These are phyloP conservation scores for Penicillium sp. DNA, from an alignment of 2,329 filamentous ascomycete genomes.

Conservation along the genomic window DNA sequence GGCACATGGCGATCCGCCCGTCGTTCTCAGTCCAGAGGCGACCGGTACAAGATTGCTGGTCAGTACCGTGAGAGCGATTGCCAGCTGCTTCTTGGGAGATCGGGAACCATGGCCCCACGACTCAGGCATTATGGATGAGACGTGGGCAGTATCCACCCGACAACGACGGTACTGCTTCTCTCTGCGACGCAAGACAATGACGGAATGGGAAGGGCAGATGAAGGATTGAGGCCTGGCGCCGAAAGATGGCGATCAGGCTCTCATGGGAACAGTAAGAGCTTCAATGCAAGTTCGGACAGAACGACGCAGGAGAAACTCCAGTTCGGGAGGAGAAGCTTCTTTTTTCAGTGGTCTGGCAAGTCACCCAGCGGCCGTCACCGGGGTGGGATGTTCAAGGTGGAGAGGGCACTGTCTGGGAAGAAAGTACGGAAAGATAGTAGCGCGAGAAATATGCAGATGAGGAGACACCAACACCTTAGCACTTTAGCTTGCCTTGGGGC, in stretches of 20 bases:
- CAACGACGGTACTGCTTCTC: slow-evolving; percentile 4
- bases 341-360: slow-evolving; percentile 23
- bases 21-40: slow-evolving; percentile 33
- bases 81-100: slow-evolving; percentile 22
- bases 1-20: slow-evolving; percentile 44
- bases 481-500: slow-evolving; percentile 1
- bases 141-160: slow-evolving; percentile 2
- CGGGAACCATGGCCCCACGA: slow-evolving; percentile 13
- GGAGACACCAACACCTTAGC: slow-evolving; percentile 3
- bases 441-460: slow-evolving; percentile 8
- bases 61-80: slow-evolving; percentile 18
- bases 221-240: slow-evolving; percentile 15
- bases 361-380: slow-evolving; percentile 4
- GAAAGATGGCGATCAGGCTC: slow-evolving; percentile 14
- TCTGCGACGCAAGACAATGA: slow-evolving; percentile 5
- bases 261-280: slow-evolving; percentile 15
- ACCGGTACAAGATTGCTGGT: slow-evolving; percentile 26
- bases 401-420: neutral
- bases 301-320: slow-evolving; percentile 2
- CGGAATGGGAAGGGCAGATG: neutral
- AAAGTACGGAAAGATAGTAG: neutral
- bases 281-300: neutral
- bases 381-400: slow-evolving; percentile 20
- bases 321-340: slow-evolving; percentile 26
- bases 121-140: slow-evolving; percentile 26